Evolutionary conservation across 257 asterid genomes (phyloP).

Genomic region (Penstemon newberryi): DNA sequence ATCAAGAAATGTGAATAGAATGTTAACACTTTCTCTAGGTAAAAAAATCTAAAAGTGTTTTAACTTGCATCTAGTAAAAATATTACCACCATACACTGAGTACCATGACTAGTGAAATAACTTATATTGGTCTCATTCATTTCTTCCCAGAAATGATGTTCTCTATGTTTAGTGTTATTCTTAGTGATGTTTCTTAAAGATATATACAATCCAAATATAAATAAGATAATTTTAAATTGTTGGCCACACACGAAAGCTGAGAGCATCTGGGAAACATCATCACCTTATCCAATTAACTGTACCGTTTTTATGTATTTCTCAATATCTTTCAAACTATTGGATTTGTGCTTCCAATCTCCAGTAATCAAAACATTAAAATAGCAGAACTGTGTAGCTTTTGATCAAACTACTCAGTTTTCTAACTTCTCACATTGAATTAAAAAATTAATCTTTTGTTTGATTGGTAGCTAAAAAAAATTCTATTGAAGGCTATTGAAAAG

Average conservation of each 20-base stretch:
- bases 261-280: background rate
- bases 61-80: background rate
- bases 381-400: too few relatives aligned
- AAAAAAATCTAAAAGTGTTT: background rate
- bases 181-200: background rate
- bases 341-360: background rate
- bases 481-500: background rate
- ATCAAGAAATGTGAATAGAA: background rate
- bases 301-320: background rate
- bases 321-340: background rate
- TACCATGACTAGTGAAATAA: background rate
- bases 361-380: background rate
- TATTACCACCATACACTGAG: background rate
- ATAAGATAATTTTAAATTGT: too few relatives aligned
- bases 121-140: background rate
- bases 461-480: background rate
- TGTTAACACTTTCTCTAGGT: background rate
- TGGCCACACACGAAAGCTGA: too few relatives aligned
- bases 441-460: constrained; percentile 3
- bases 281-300: background rate
- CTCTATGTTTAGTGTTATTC: background rate
- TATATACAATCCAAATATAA: background rate
- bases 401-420: too few relatives aligned
- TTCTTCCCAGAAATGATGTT: background rate
- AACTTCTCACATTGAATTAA: too few relatives aligned